Percentiles rank a stretch among this genome's conserved stretches.
Evolutionary conservation across 129 eudicot species (phyloP).

Genomic region (Scalesia atractyloides): DNA sequence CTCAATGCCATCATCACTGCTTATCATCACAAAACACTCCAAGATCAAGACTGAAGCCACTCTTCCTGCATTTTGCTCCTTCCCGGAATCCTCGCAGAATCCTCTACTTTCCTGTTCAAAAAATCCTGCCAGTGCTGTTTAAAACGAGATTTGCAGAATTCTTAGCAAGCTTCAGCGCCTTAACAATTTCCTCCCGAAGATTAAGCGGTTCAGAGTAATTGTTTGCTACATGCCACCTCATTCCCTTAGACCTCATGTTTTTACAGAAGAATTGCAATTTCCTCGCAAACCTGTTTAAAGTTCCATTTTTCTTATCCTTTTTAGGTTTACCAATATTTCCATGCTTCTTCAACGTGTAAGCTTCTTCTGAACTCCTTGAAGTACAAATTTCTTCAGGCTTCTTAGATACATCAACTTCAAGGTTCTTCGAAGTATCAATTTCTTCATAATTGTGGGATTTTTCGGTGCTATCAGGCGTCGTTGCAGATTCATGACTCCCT

Average conservation of each 20-base stretch:
- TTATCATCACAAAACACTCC: conserved; percentile 65
- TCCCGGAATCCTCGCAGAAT: no score
- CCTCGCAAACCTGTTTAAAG: no score
- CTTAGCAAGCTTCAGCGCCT: conserved; percentile 51
- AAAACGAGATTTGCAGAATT: conserved; percentile 59
- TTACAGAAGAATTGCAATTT: conserved; percentile 32
- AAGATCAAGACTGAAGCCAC: conserved; percentile 49
- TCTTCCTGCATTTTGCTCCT: conserved; percentile 23
- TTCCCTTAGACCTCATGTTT: conserved; percentile 36
- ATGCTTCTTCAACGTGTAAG: no score
- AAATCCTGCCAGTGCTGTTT: conserved; percentile 15
- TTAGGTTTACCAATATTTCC: no score
- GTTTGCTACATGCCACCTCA: conserved; percentile 39
- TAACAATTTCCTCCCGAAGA: conserved; percentile 46
- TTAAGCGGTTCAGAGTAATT: conserved; percentile 28
- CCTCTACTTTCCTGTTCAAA: no score
- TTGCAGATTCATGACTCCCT: no score
- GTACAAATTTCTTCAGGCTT: conserved; percentile 5
- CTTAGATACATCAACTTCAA: not conserved
- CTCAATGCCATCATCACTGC: conserved; percentile 24
- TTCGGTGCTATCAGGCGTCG: no score
- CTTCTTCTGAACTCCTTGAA: no score
- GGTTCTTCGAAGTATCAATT: no score
- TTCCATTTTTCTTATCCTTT: not conserved
- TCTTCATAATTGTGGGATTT: no score